Conservation (phyloP, 257 asterid species). For the Oldenlandia corymbosa region DNA sequence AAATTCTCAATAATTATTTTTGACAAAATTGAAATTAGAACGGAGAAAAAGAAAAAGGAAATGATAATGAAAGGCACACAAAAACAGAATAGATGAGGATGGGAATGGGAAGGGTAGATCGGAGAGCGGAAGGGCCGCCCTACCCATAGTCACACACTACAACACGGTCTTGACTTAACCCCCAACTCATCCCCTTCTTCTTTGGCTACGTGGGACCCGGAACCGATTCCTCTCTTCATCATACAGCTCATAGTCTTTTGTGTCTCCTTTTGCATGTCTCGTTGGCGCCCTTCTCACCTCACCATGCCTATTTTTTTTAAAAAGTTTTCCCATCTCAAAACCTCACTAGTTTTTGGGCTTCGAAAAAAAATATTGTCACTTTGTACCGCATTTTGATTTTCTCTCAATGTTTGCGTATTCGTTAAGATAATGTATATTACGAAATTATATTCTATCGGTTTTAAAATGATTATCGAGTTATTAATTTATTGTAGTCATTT, state of each 20-base stretch:
- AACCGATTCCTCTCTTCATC: constrained; percentile 16
- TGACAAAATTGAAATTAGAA: too few species aligned
- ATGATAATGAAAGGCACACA: constrained; percentile 5
- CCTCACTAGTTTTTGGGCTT: too few species aligned
- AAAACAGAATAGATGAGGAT: constrained; percentile 15
- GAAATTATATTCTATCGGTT: too few species aligned
- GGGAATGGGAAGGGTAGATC: constrained; percentile 1
- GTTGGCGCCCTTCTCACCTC: constrained; percentile 23
- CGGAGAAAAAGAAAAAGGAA: too few species aligned
- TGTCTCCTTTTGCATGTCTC: constrained; percentile 2
- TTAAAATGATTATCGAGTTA: too few species aligned
- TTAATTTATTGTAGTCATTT: too few species aligned
- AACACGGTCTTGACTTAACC: not conserved
- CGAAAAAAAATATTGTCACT: too few species aligned
- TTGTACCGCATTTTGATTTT: too few species aligned
- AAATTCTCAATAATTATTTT: too few species aligned
- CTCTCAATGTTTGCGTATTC: too few species aligned
- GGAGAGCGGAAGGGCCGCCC: not conserved
- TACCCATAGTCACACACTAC: not conserved
- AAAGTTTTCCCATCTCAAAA: too few species aligned
- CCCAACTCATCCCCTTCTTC: not conserved
- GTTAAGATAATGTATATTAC: too few species aligned
- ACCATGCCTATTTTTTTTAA: not conserved
- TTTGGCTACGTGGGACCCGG: constrained; percentile 24
- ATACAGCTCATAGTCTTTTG: constrained; percentile 24